Evolutionary conservation across 2,329 filamentous ascomycete species (phyloP).

Genomic region (Sarocladiaceae sp.): DNA sequence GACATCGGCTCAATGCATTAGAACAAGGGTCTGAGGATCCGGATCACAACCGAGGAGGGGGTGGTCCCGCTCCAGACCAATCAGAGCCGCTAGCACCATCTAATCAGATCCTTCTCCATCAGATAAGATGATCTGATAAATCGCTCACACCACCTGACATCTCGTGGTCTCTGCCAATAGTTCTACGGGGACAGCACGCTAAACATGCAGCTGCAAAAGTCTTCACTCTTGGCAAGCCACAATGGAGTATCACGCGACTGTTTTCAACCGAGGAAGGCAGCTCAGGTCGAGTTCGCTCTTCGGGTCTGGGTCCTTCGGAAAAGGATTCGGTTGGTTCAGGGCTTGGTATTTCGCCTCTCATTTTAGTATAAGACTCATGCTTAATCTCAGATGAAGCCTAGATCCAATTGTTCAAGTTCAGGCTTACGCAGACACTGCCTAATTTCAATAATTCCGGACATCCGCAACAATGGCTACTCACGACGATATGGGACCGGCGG

Average conservation of each 20-base stretch:
- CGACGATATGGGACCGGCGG: conserved; percentile 47
- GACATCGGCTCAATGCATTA: conserved; percentile 7
- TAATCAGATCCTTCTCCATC: conserved; percentile 21
- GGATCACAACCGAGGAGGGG: not conserved
- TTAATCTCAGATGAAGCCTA: no score
- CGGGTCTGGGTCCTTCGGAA: not conserved
- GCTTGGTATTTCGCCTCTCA: not conserved
- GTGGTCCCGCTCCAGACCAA: conserved; percentile 14
- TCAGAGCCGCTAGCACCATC: conserved; percentile 16
- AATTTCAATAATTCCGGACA: no score
- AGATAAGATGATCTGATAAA: conserved; percentile 17
- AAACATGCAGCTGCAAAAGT: not conserved
- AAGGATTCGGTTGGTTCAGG: not conserved
- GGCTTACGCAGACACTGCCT: no score
- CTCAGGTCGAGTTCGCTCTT: not conserved
- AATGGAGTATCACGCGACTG: conserved; percentile 1
- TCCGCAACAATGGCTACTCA: not conserved
- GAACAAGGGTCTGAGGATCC: not conserved
- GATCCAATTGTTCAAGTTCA: no score
- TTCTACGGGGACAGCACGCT: not conserved
- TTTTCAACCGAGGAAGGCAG: not conserved
- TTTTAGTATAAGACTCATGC: not conserved
- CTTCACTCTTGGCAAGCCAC: not conserved
- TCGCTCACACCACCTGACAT: conserved; percentile 9
- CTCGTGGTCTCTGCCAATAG: not conserved